Evolutionary conservation across 1,284 basidiomycete genomes (phyloP).

Genomic region (Cryptococcus jaspeensis): DNA sequence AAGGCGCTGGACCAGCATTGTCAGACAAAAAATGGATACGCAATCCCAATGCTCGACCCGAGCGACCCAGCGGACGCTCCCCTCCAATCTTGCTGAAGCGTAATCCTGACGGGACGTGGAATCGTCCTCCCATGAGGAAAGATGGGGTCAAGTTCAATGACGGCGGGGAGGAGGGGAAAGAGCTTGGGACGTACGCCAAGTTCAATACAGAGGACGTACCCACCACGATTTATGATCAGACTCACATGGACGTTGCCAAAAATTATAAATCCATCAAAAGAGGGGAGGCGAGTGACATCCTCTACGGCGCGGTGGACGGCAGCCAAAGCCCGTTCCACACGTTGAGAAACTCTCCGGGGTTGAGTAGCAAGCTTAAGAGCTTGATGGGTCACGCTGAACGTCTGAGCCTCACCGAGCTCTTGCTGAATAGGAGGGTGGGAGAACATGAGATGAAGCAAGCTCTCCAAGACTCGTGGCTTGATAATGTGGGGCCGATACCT

Average conservation of each 20-base stretch:
- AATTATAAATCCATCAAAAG: not conserved
- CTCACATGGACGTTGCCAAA: not conserved
- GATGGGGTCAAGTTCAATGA: slow-evolving; percentile 10
- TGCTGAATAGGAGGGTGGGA: not conserved
- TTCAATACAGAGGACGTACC: slow-evolving; percentile 5
- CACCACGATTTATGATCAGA: slow-evolving; percentile 6
- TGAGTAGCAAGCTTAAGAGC: slow-evolving; percentile 5
- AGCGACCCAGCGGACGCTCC: slow-evolving; percentile 8
- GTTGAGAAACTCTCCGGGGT: not conserved
- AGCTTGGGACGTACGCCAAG: not conserved
- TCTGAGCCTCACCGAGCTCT: slow-evolving; percentile 3
- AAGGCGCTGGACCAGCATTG: not conserved
- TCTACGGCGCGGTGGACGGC: slow-evolving; percentile 4
- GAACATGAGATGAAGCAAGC: not conserved
- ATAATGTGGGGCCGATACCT: slow-evolving; percentile 7
- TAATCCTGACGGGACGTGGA: slow-evolving; percentile 6
- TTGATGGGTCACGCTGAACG: slow-evolving; percentile 8
- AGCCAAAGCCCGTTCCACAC: slow-evolving; percentile 6
- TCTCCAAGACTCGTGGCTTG: slow-evolving; percentile 4
- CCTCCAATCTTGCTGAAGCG: slow-evolving; percentile 11
- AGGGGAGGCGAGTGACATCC: slow-evolving; percentile 1
- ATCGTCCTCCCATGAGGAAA: slow-evolving; percentile 6
- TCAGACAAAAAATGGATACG: slow-evolving; percentile 5
- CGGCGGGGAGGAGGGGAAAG: slow-evolving; percentile 11
- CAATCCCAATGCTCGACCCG: slow-evolving; percentile 4